Percentiles rank a stretch among this genome's conserved stretches.
Evolutionary conservation across 768 basidiomycete genomes (phyloP).

Genomic region (Russula sp.): DNA sequence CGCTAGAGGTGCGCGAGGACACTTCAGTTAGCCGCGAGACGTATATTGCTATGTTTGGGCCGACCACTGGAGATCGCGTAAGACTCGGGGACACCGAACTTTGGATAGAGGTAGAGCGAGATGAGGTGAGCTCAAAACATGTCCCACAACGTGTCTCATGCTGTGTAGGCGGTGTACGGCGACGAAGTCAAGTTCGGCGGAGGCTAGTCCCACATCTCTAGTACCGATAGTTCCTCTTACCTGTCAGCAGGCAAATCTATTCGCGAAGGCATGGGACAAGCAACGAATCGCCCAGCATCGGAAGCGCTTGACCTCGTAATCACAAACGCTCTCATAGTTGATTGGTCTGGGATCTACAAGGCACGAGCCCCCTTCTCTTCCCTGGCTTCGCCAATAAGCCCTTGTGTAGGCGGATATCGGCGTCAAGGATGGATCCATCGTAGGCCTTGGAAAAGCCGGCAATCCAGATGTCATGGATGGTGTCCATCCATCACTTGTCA

Average conservation of each 20-base stretch:
- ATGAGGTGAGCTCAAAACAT: slow-evolving; percentile 44
- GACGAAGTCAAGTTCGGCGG: slow-evolving; percentile 99
- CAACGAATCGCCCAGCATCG: slow-evolving; percentile 57
- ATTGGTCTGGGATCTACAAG: slow-evolving; percentile 96
- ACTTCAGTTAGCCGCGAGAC: slow-evolving; percentile 58
- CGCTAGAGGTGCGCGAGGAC: slow-evolving; percentile 43
- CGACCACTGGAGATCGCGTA: slow-evolving; percentile 85
- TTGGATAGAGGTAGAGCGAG: slow-evolving; percentile 90
- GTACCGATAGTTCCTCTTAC: not conserved
- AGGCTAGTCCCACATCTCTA: slow-evolving; percentile 40
- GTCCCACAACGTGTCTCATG: not conserved
- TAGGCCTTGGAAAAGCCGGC: slow-evolving; percentile 93
- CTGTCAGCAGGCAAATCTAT: slow-evolving; percentile 72
- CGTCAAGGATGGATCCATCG: slow-evolving; percentile 74
- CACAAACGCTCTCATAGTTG: slow-evolving; percentile 90
- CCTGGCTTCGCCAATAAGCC: not conserved
- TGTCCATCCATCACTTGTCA: slow-evolving; percentile 63
- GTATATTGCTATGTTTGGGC: slow-evolving; percentile 94
- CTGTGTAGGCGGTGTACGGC: slow-evolving; percentile 70
- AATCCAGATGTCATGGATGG: slow-evolving; percentile 91
- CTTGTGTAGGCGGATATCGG: slow-evolving; percentile 83
- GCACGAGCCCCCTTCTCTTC: slow-evolving; percentile 32
- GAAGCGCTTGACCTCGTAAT: slow-evolving; percentile 88
- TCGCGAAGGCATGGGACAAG: slow-evolving; percentile 96
- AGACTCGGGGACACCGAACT: slow-evolving; percentile 83